Percentiles rank a stretch among this genome's conserved stretches.
These are phyloP conservation scores for Clavispora santaluciae DNA, from an alignment of 805 yeast species.

Conservation along the genomic window DNA sequence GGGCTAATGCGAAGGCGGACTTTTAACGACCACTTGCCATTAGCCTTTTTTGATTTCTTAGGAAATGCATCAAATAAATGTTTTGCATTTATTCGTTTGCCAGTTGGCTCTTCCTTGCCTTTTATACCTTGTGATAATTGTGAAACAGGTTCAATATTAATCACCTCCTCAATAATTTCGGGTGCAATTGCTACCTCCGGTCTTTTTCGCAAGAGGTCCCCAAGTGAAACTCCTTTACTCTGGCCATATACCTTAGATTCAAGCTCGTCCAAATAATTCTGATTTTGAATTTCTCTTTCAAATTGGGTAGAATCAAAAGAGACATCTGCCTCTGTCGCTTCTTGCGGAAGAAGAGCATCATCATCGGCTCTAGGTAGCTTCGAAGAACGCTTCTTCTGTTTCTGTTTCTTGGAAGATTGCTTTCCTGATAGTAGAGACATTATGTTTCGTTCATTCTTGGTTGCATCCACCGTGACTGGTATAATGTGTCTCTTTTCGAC, in stretches of 20 bases:
- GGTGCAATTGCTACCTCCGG: too few relatives aligned
- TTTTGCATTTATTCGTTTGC: constrained; percentile 7
- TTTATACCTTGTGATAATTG: too few relatives aligned
- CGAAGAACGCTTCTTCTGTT: background rate
- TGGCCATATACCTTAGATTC: constrained; percentile 9
- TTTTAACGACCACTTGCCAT: constrained; percentile 13
- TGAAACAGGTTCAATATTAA: background rate
- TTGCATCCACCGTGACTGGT: background rate
- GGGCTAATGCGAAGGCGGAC: constrained; percentile 18
- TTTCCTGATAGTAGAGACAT: constrained; percentile 16
- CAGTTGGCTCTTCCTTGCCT: background rate
- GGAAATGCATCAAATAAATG: constrained; percentile 8
- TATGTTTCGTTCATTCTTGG: background rate
- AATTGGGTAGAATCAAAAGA: constrained; percentile 4
- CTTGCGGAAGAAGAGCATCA: background rate
- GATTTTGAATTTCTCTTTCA: constrained; percentile 3
- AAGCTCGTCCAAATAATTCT: constrained; percentile 3
- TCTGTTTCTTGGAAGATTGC: constrained; percentile 4
- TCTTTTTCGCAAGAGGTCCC: constrained; percentile 5
- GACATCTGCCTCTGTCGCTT: constrained; percentile 1
- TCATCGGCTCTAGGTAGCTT: background rate
- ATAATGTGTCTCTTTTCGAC: background rate
- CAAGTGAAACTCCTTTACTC: constrained; percentile 8
- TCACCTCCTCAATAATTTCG: background rate
- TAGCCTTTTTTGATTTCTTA: constrained; percentile 5